A percentile compares a stretch with the other conserved stretches of the same genome.
Evolutionary conservation across 345 rosid species (phyloP).

Genomic region (Corchorus capsularis): DNA sequence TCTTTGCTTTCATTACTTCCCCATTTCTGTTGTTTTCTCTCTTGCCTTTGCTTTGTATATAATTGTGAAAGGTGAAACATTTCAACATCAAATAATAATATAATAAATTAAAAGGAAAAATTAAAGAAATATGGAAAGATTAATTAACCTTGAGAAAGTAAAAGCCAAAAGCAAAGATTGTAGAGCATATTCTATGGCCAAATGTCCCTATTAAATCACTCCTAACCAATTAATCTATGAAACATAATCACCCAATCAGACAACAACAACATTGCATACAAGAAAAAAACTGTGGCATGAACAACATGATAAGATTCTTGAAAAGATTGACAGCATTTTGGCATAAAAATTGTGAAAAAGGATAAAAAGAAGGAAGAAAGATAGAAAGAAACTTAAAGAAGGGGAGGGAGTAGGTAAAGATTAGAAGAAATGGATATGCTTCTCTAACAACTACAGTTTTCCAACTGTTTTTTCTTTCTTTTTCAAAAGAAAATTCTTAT

Average conservation of each 20-base stretch:
- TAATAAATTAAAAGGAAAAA: background rate
- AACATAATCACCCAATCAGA: background rate
- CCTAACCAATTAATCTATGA: background rate
- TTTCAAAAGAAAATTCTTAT: no score
- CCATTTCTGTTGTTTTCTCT: background rate
- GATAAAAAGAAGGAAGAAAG: background rate
- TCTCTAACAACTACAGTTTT: background rate
- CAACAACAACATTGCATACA: conserved; percentile 3
- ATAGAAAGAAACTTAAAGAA: background rate
- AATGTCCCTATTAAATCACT: background rate
- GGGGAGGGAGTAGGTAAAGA: background rate
- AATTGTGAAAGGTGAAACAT: background rate
- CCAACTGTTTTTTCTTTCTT: background rate
- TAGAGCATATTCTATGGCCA: background rate
- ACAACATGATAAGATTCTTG: conserved; percentile 10
- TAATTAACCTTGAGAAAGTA: background rate
- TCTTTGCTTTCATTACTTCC: background rate
- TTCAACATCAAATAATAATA: conserved; percentile 17
- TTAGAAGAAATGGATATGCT: conserved; percentile 4
- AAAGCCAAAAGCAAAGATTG: conserved; percentile 13
- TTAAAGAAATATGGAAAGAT: background rate
- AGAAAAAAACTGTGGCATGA: background rate
- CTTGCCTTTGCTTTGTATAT: background rate
- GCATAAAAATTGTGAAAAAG: background rate
- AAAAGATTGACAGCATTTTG: conserved; percentile 14